These are phyloP conservation scores for Aspergillus avenaceus DNA, from an alignment of 495 filamentous ascomycete genomes.

Conservation along the genomic window DNA sequence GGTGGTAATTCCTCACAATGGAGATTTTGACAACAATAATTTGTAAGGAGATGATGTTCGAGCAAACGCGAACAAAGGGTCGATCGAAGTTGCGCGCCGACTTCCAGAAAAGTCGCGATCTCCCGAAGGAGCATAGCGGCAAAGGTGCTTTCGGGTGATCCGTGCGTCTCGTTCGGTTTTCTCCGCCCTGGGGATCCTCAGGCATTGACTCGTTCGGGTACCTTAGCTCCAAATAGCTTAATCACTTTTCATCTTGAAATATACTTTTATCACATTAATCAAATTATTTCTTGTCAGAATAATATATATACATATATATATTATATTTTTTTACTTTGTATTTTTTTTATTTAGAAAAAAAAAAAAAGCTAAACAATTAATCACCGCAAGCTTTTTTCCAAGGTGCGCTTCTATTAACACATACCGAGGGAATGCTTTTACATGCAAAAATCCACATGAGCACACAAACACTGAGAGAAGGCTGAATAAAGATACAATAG, in stretches of 20 bases:
- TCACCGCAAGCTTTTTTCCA: neutral
- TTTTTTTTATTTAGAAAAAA: conserved; percentile 3
- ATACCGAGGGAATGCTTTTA: conserved; percentile 1
- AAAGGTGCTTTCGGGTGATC: conserved; percentile 29
- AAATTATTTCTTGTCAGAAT: neutral
- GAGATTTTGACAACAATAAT: too few relatives aligned
- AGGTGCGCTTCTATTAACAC: neutral
- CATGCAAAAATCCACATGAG: neutral
- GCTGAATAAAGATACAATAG: neutral
- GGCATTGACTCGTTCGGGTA: neutral
- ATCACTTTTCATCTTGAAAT: too few relatives aligned
- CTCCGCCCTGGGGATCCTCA: conserved; percentile 6
- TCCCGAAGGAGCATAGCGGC: conserved; percentile 11
- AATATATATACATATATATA: neutral
- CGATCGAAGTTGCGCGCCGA: conserved; percentile 27
- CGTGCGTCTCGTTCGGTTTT: conserved; percentile 28
- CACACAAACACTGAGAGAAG: conserved; percentile 10
- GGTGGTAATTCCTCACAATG: too few relatives aligned
- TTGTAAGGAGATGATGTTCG: neutral
- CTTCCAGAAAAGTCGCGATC: conserved; percentile 40
- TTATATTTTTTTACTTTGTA: neutral
- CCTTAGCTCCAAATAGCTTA: too few relatives aligned
- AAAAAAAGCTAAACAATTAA: neutral
- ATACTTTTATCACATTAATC: too few relatives aligned
- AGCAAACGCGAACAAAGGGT: conserved; percentile 14